Evolutionary conservation across 1,139 yeast genomes (phyloP).

Genomic region (Geotrichum armillariae): DNA sequence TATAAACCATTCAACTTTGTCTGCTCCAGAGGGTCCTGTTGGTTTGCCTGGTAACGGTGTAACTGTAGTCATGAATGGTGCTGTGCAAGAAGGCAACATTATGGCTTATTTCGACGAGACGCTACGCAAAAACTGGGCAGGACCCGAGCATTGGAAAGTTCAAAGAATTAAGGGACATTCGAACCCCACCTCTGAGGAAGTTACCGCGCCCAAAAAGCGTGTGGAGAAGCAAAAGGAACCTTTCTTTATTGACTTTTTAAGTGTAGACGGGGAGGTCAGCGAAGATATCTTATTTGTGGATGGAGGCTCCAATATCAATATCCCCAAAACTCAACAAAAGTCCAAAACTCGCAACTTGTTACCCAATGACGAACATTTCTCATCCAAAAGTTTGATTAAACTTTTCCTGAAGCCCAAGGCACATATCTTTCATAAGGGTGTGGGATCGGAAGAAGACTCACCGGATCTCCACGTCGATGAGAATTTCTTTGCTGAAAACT

Average conservation of each 20-base stretch:
- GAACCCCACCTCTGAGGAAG: conserved; percentile 29
- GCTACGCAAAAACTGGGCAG: conserved; percentile 76
- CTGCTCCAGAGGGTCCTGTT: neutral
- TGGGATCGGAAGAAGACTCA: conserved; percentile 14
- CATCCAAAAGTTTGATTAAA: conserved; percentile 65
- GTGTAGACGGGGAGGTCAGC: conserved; percentile 45
- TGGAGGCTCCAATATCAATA: conserved; percentile 43
- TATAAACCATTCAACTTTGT: neutral
- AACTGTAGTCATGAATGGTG: conserved; percentile 2
- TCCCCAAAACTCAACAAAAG: conserved; percentile 47
- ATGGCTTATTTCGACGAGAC: conserved; percentile 79
- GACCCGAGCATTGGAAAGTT: conserved; percentile 94
- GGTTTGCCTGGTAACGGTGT: neutral
- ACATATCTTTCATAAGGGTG: conserved; percentile 25
- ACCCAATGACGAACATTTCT: conserved; percentile 76
- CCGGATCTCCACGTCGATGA: conserved; percentile 48
- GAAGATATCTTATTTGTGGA: conserved; percentile 54
- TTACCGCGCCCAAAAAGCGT: conserved; percentile 27
- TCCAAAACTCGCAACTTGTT: conserved; percentile 50
- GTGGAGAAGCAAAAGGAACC: conserved; percentile 43
- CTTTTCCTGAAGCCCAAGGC: conserved; percentile 67
- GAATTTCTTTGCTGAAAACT: conserved; percentile 65
- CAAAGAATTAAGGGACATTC: conserved; percentile 49
- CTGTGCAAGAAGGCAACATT: conserved; percentile 55
- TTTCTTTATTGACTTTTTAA: conserved; percentile 53